phyloP scores from a whole-genome alignment of 108 stramenopile species.

The Nitzschia sp. region DNA sequence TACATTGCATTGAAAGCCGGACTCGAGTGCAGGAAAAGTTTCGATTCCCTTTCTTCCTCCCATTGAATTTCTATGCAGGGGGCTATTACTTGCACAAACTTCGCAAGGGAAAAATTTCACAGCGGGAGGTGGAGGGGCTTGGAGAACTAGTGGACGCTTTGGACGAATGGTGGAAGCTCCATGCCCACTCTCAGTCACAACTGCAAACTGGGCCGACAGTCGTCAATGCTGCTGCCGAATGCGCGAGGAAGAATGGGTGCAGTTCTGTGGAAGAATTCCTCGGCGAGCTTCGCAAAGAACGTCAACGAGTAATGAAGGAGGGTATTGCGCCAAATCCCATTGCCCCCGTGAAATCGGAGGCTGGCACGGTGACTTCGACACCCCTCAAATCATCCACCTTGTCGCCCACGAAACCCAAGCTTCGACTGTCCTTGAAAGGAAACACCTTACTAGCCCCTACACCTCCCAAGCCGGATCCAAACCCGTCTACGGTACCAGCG shows the following conservation, averaged over 20 bases:
- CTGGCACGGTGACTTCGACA: background rate
- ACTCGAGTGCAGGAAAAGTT: conserved; percentile 45
- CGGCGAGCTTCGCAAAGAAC: conserved; percentile 13
- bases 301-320: conserved; percentile 11
- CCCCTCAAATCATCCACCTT: background rate
- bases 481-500: background rate
- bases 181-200: background rate
- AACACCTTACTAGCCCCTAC: background rate
- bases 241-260: conserved; percentile 8
- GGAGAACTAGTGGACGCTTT: conserved; percentile 20
- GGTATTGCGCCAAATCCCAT: conserved; percentile 18
- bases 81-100: conserved; percentile 37
- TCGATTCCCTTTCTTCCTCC: conserved; percentile 54
- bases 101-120: conserved; percentile 20
- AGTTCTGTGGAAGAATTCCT: conserved; percentile 31
- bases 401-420: background rate
- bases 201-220: conserved; percentile 15
- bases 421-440: conserved; percentile 10
- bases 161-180: conserved; percentile 34
- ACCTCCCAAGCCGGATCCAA: background rate
- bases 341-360: background rate
- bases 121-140: conserved; percentile 34
- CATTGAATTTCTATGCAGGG: conserved; percentile 47
- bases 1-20: conserved; percentile 50
- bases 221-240: conserved; percentile 12